phyloP scores from a whole-genome alignment of 176 grass and related monocot species.

The Carex littledalei region DNA sequence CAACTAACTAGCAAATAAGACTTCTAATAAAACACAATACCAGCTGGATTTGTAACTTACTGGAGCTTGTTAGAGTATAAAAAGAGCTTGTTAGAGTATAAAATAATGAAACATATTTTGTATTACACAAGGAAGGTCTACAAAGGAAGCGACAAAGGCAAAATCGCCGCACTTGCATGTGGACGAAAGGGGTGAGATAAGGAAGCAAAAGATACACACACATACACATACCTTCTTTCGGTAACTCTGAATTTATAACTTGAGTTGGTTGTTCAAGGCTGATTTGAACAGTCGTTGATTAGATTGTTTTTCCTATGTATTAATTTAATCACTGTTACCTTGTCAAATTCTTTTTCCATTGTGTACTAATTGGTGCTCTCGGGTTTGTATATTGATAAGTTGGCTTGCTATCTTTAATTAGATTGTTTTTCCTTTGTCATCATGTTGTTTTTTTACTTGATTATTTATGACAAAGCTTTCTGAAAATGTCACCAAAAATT shows the following conservation, averaged over 20 bases:
- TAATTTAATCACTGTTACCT: not conserved
- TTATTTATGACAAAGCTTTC: too few species aligned
- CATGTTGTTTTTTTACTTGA: too few species aligned
- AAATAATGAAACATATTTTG: too few species aligned
- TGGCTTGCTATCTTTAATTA: not conserved
- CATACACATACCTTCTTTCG: conserved; percentile 55
- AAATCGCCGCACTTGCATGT: conserved; percentile 70
- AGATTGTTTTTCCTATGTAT: not conserved
- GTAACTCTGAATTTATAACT: conserved; percentile 30
- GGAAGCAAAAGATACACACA: not conserved
- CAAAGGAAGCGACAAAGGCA: conserved; percentile 55
- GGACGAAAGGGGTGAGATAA: conserved; percentile 43
- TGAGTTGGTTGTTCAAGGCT: conserved; percentile 24
- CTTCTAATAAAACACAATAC: too few species aligned
- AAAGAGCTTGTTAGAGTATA: not conserved
- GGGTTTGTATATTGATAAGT: not conserved
- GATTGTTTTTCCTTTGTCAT: too few species aligned
- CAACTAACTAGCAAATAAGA: too few species aligned
- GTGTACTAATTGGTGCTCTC: not conserved
- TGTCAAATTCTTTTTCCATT: not conserved
- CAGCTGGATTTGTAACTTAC: too few species aligned
- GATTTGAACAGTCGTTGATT: conserved; percentile 18
- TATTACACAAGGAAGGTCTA: conserved; percentile 34
- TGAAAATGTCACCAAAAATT: too few species aligned
- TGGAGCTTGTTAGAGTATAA: too few species aligned